phyloP scores from a whole-genome alignment of 2,329 filamentous ascomycete species.

The Claviceps sp. region DNA sequence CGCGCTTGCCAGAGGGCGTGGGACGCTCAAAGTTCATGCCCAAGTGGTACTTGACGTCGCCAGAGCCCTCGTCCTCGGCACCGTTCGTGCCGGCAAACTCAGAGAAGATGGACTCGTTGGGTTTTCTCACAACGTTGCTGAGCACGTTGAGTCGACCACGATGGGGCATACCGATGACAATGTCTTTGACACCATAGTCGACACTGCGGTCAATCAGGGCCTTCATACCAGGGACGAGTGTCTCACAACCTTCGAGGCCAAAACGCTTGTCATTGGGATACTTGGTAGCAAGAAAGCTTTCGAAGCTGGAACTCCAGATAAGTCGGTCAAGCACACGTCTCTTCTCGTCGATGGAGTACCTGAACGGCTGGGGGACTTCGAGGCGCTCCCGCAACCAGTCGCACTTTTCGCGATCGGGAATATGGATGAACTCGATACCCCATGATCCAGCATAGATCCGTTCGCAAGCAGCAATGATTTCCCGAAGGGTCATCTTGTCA shows the following conservation, averaged over 20 bases:
- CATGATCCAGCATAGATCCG: conserved; percentile 96
- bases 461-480: conserved; percentile 89
- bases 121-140: conserved; percentile 96
- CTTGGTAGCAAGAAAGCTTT: conserved; percentile 88
- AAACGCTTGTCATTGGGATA: conserved; percentile 99
- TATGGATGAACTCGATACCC: conserved; percentile 97
- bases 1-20: conserved; percentile 94
- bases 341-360: conserved; percentile 97
- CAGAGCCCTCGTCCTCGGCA: conserved; percentile 87
- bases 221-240: conserved; percentile 97
- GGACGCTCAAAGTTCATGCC: conserved; percentile 99
- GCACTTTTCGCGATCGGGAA: conserved; percentile 91
- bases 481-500: conserved; percentile 91
- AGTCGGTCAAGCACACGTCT: conserved; percentile 90
- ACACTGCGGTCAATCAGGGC: conserved; percentile 96
- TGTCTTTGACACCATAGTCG: conserved; percentile 97
- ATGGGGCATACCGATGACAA: conserved; percentile 98
- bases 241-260: conserved; percentile 93
- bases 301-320: conserved; percentile 98
- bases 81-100: conserved; percentile 85
- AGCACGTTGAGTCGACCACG: conserved; percentile 96
- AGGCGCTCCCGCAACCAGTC: conserved; percentile 95
- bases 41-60: conserved; percentile 98
- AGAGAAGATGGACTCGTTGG: conserved; percentile 98
- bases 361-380: conserved; percentile 88